Conservation (phyloP, 192 early-diverging fungal species). For the Gryganskiella cystojenkinii region DNA sequence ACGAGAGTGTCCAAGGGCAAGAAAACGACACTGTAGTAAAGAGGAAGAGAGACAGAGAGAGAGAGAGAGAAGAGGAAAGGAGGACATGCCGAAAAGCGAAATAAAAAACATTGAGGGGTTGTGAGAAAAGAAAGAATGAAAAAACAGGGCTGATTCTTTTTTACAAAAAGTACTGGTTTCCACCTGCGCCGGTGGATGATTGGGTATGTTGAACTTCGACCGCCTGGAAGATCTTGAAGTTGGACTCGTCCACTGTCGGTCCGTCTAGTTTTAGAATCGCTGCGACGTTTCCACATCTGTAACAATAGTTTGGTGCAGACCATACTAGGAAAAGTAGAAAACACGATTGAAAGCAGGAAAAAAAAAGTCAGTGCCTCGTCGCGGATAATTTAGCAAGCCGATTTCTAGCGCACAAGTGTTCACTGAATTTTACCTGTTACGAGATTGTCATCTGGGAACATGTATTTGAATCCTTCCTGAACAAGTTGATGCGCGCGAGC, state of each 20-base stretch:
- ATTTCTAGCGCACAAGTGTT: too few relatives aligned
- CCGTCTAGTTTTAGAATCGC: slow-evolving; percentile 89
- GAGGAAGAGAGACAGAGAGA: neutral
- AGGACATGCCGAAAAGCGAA: too few relatives aligned
- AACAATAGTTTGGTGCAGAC: slow-evolving; percentile 99
- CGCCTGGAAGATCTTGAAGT: slow-evolving; percentile 97
- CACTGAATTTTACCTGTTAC: slow-evolving; percentile 83
- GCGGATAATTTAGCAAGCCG: too few relatives aligned
- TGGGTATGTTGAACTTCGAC: slow-evolving; percentile 89
- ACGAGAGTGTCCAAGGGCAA: too few relatives aligned
- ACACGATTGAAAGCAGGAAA: neutral
- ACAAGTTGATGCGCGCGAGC: slow-evolving; percentile 98
- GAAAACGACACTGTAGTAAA: neutral
- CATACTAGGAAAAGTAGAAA: slow-evolving; percentile 63
- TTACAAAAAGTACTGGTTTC: slow-evolving; percentile 60
- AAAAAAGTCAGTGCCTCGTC: neutral
- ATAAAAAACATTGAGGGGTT: neutral
- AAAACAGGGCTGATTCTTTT: neutral
- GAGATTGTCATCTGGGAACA: slow-evolving; percentile 92
- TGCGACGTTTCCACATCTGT: slow-evolving; percentile 97
- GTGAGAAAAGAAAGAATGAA: neutral
- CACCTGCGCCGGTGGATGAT: slow-evolving; percentile 52
- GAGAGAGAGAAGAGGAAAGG: neutral
- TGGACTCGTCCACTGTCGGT: slow-evolving; percentile 80
- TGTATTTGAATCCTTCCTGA: slow-evolving; percentile 98